Percentiles rank a stretch among this genome's conserved stretches.
Conservation (phyloP, 164 flowering plant species). For the Stephania cephalantha region DNA sequence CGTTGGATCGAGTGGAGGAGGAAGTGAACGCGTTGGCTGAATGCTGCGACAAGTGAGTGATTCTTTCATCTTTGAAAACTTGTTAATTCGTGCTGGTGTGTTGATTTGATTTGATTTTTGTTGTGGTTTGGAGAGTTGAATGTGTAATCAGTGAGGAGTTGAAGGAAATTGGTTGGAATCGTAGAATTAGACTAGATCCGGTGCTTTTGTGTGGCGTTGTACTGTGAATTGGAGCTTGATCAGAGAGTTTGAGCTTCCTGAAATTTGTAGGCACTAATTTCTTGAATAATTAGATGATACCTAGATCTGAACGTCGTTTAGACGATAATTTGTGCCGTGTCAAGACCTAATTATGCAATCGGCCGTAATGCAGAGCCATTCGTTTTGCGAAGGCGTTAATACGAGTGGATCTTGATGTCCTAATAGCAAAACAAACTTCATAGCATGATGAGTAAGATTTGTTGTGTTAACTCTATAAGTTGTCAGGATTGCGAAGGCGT, state of each 20-base stretch:
- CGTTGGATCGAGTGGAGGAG: constrained; percentile 88
- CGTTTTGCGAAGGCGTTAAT: not conserved
- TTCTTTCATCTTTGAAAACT: not conserved
- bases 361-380: not conserved
- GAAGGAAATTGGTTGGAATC: not conserved
- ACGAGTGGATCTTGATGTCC: not conserved
- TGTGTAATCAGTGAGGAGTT: not conserved
- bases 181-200: not conserved
- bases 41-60: constrained; percentile 73
- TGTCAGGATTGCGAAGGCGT: constrained; percentile 74
- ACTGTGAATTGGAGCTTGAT: not conserved
- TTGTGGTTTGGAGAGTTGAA: too few species aligned
- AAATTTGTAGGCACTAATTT: not conserved
- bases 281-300: not conserved
- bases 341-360: not conserved
- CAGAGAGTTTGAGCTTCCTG: not conserved
- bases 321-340: not conserved
- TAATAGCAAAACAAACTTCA: not conserved
- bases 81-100: not conserved
- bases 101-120: not conserved
- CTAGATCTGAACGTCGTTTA: not conserved
- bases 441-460: not conserved
- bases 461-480: not conserved
- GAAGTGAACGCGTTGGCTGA: constrained; percentile 78
- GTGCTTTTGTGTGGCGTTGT: not conserved